These are phyloP conservation scores for Kwoniella shivajii DNA, from an alignment of 1,284 basidiomycete species.

Conservation along the genomic window DNA sequence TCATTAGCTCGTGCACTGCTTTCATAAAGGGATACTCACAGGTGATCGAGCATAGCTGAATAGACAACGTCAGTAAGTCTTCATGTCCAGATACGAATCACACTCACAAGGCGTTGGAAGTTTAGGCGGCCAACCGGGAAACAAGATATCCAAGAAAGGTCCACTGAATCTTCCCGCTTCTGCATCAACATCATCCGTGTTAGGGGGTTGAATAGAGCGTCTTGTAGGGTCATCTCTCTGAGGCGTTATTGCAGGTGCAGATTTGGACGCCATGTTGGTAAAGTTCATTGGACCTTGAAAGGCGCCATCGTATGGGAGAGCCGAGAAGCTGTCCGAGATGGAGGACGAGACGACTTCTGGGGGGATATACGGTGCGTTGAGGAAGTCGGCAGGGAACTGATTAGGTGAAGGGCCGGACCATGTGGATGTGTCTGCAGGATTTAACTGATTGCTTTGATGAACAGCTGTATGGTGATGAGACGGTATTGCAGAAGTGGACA, in stretches of 20 bases:
- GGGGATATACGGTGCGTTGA: constrained; percentile 4
- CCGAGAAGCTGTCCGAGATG: background rate
- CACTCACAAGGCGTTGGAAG: constrained; percentile 41
- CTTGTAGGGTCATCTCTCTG: background rate
- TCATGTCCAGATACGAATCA: background rate
- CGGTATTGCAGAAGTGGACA: background rate
- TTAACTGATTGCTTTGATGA: background rate
- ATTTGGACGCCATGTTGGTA: background rate
- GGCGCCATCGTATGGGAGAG: background rate
- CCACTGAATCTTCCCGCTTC: constrained; percentile 31
- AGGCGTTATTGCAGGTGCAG: background rate
- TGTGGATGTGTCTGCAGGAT: background rate
- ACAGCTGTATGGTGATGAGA: background rate
- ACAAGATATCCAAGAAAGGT: constrained; percentile 37
- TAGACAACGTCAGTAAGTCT: background rate
- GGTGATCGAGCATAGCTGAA: constrained; percentile 43
- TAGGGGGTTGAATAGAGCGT: background rate
- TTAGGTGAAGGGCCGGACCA: constrained; percentile 3
- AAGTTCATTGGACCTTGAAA: background rate
- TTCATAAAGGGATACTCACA: constrained; percentile 29
- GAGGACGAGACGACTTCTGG: background rate
- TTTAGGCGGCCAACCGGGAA: constrained; percentile 48
- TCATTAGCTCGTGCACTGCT: background rate
- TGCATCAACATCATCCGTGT: constrained; percentile 12
- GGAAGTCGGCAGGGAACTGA: constrained; percentile 1